Base-by-base conservation (phyloP, 805 yeast species). In the Kazachstania psychrophila region DNA sequence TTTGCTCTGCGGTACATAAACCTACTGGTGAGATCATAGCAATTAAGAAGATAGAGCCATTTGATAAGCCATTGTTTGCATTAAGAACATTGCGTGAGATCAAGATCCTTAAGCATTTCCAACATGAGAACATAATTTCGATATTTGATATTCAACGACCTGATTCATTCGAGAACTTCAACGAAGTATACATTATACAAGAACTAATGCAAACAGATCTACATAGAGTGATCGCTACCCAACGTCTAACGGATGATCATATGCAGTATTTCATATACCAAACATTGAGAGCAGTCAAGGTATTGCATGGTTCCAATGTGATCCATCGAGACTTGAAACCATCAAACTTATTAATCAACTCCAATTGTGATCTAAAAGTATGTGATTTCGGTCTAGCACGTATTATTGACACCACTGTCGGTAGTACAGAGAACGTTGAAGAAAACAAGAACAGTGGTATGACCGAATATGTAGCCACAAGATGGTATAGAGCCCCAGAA, bases 401-500 rank as follows among this genome's bases (percentile, higher is more conserved):
- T 34, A 60, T 64, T 28, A 62, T 58, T 17, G 56, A 52, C 10
- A 50, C 28, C 13, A 28, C 5, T 9, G 13, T 16, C 17, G 25
- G 13, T 10, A 39, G 39, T 1, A 48, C 45, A 15, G 36, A 38
- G 39, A 83, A 31, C 4, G 45, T 38, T 3, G 43, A 41, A n/a
- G 34, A 41, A n/a, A 41, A 41, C 24, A 42, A 42, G 27, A 43
- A 45, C 9, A 45, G 44, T 38, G 54, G 56, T 1, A 81, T 89
- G 94, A 89, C 97, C 2, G 97, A 89, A 60, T 89, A 89, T 56
- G 97, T 89, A 30, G 97, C 97, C 8, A 89, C 97, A 3, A 68
- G 97, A 46, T 89, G 97, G 96, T 89, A 89, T 60, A 69, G 97
- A 39, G 97, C 97, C 0, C 97, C 97, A 0, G 97, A 89, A 52